Conservation (phyloP, 2,329 filamentous ascomycete genomes). For the Lojkania enalia region DNA sequence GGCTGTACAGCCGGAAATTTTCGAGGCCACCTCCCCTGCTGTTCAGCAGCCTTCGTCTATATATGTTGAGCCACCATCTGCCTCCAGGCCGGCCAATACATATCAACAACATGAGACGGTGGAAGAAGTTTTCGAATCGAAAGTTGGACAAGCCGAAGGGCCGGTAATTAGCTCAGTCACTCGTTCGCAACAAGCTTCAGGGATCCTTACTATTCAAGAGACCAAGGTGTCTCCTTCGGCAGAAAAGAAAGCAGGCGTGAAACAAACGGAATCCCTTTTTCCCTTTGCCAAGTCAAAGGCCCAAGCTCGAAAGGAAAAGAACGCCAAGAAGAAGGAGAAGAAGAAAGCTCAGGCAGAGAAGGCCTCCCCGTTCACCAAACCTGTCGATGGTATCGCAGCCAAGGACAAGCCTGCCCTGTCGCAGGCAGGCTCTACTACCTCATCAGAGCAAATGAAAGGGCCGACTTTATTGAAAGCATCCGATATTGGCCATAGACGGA, state of each 20-base stretch:
- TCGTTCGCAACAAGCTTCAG: not conserved
- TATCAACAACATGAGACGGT: too few species aligned
- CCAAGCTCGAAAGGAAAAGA: conserved; percentile 37
- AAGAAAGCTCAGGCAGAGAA: conserved; percentile 25
- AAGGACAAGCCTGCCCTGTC: not conserved
- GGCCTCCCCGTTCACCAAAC: conserved; percentile 13
- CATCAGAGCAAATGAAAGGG: not conserved
- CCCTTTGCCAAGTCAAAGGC: conserved; percentile 33
- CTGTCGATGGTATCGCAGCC: not conserved
- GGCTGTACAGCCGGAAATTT: conserved; percentile 4
- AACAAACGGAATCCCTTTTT: conserved; percentile 34
- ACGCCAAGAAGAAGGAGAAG: conserved; percentile 43
- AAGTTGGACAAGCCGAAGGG: too few species aligned
- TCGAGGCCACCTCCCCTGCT: conserved; percentile 1
- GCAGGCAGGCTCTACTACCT: not conserved
- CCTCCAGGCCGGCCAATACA: too few species aligned
- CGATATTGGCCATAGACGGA: too few species aligned
- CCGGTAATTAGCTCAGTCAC: too few species aligned
- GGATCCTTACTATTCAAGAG: too few species aligned
- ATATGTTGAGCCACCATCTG: too few species aligned
- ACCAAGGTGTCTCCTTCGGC: conserved; percentile 6
- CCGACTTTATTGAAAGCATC: not conserved
- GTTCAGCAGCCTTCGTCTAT: not conserved
- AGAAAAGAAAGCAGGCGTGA: conserved; percentile 26
- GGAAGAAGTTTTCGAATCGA: too few species aligned